Conservation (phyloP, 805 yeast species). For the Yarrowia alimentaria region DNA sequence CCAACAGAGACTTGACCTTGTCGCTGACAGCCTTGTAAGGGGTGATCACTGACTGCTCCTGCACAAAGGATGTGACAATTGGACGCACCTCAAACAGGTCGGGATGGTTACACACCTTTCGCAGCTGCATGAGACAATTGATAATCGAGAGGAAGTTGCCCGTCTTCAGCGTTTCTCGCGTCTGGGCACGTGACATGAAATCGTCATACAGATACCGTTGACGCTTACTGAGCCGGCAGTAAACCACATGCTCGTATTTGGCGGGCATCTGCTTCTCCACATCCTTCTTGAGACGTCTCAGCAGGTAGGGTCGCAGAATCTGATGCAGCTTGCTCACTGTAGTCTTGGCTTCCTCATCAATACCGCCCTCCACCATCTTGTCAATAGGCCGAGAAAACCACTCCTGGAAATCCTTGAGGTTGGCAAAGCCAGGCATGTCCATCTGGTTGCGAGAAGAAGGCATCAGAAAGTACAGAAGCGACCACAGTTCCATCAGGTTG, state of each 20-base stretch:
- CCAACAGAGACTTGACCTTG: conserved; percentile 42
- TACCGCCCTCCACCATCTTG: conserved; percentile 76
- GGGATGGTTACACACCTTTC: conserved; percentile 96
- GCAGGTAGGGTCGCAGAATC: conserved; percentile 85
- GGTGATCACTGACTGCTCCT: conserved; percentile 61
- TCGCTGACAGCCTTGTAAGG: conserved; percentile 47
- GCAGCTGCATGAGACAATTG: conserved; percentile 94
- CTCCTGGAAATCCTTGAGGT: conserved; percentile 90
- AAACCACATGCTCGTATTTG: conserved; percentile 90
- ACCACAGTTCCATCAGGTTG: conserved; percentile 94
- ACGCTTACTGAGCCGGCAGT: conserved; percentile 87
- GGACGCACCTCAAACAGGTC: conserved; percentile 96
- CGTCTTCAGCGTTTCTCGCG: conserved; percentile 86
- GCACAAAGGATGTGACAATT: conserved; percentile 81
- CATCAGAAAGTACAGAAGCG: conserved; percentile 90
- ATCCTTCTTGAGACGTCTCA: conserved; percentile 90
- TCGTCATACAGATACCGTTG: conserved; percentile 92
- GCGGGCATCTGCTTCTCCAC: conserved; percentile 99
- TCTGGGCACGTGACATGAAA: conserved; percentile 94
- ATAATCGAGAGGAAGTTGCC: conserved; percentile 94
- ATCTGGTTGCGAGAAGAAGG: conserved; percentile 64
- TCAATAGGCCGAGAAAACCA: conserved; percentile 99
- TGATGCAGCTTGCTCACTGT: conserved; percentile 90
- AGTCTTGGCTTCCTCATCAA: conserved; percentile 64
- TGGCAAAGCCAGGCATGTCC: conserved; percentile 94